Evolutionary conservation across 257 asterid species (phyloP).

Genomic region (Penstemon davidsonii): DNA sequence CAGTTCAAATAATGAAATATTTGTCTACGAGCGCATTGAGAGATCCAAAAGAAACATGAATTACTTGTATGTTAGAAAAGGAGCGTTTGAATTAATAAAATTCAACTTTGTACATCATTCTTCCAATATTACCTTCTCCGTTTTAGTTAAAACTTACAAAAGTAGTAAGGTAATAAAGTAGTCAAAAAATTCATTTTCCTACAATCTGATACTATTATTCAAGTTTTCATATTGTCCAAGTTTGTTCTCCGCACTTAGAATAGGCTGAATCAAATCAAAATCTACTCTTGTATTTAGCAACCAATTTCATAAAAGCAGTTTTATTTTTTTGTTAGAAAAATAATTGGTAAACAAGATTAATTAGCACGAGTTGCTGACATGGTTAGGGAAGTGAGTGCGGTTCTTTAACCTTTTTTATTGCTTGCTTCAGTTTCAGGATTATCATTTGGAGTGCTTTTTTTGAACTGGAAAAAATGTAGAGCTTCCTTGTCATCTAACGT

Average conservation of each 20-base stretch:
- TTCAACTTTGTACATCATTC: too few species aligned
- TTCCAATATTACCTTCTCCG: too few species aligned
- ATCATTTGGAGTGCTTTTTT: slow-evolving; percentile 7
- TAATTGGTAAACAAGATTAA: neutral
- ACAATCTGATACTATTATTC: neutral
- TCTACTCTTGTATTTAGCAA: neutral
- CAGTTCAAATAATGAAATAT: too few species aligned
- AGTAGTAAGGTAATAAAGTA: too few species aligned
- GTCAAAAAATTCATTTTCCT: too few species aligned
- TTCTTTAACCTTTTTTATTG: neutral
- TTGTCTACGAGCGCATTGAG: too few species aligned
- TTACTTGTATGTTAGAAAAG: too few species aligned
- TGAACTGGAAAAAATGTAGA: neutral
- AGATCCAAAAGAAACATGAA: too few species aligned
- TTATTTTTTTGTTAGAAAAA: neutral
- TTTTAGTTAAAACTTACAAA: too few species aligned
- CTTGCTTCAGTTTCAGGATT: slow-evolving; percentile 4
- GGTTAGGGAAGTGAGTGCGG: neutral
- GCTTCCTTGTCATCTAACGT: slow-evolving; percentile 17
- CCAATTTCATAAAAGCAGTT: neutral
- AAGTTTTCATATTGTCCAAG: slow-evolving; percentile 1
- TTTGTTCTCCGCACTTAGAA: neutral
- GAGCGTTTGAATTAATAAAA: too few species aligned
- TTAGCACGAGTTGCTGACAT: slow-evolving; percentile 4
- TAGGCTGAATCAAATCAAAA: neutral